phyloP scores from a whole-genome alignment of 768 basidiomycete species.

The Hysterangium stoloniferum region DNA sequence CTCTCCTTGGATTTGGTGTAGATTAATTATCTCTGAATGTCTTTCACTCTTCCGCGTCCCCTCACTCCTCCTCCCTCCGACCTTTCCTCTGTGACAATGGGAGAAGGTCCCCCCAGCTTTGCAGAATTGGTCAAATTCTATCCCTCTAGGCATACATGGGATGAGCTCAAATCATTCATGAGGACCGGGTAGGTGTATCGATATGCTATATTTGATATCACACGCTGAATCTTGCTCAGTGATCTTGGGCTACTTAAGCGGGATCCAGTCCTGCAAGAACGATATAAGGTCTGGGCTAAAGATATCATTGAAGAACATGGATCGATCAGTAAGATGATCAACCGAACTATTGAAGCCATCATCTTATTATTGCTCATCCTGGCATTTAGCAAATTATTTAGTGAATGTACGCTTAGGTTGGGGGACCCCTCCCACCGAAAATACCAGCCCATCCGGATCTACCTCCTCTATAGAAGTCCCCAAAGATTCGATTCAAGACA shows the following conservation, averaged over 20 bases:
- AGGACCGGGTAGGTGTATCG: conserved; percentile 55
- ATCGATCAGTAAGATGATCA: conserved; percentile 41
- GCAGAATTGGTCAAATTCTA: conserved; percentile 63
- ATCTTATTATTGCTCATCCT: conserved; percentile 16
- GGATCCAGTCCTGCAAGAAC: conserved; percentile 55
- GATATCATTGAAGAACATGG: conserved; percentile 55
- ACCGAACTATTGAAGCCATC: not conserved
- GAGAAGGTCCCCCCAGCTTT: conserved; percentile 51
- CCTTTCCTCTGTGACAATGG: conserved; percentile 1
- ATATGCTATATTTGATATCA: not conserved
- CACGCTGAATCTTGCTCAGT: conserved; percentile 28
- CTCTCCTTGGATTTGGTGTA: no score
- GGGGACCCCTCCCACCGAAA: conserved; percentile 32
- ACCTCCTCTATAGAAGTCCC: conserved; percentile 7
- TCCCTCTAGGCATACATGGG: conserved; percentile 70
- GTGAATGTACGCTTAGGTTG: conserved; percentile 62
- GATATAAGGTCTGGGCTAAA: conserved; percentile 54
- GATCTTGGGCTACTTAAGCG: conserved; percentile 78
- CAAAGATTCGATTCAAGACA: not conserved
- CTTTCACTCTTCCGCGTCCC: conserved; percentile 5
- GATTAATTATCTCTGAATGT: no score
- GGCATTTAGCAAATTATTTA: conserved; percentile 58
- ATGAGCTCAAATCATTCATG: conserved; percentile 66
- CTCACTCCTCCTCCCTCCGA: conserved; percentile 2
- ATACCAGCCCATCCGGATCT: conserved; percentile 7